Conservation (phyloP, 2,329 filamentous ascomycete species). For the Fusarium phyllophilum region DNA sequence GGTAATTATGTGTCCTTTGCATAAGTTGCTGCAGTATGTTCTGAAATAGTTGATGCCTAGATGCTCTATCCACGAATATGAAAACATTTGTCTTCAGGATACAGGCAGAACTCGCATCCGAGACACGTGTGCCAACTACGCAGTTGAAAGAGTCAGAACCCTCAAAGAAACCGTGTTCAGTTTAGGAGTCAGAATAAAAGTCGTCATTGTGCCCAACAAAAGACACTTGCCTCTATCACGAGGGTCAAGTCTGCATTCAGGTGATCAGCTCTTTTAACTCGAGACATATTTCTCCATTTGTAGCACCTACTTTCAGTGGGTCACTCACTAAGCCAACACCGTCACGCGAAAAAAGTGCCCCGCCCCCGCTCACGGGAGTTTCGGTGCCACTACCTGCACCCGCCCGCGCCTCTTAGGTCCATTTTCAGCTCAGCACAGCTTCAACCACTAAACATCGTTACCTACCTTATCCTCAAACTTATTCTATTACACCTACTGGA, state of each 20-base stretch:
- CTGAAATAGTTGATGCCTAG: neutral
- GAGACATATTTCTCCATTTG: constrained; percentile 4
- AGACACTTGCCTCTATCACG: constrained; percentile 21
- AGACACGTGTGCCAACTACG: neutral
- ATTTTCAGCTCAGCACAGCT: constrained; percentile 17
- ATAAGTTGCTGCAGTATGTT: neutral
- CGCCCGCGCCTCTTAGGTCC: neutral
- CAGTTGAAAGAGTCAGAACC: neutral
- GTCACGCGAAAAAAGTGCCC: constrained; percentile 26
- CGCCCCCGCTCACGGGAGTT: constrained; percentile 37
- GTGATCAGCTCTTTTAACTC: constrained; percentile 15
- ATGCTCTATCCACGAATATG: neutral
- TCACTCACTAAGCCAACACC: constrained; percentile 19
- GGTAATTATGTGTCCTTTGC: neutral
- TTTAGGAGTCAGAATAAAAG: neutral
- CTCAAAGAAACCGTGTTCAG: constrained; percentile 15
- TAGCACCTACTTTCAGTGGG: constrained; percentile 7
- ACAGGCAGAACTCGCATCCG: neutral
- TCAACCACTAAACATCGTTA: neutral
- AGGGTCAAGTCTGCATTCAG: constrained; percentile 16
- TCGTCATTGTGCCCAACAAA: neutral
- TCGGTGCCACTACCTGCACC: constrained; percentile 18
- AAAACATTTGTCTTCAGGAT: constrained; percentile 16
- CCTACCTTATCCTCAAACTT: constrained; percentile 7
- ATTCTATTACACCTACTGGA: constrained; percentile 1